Conservation (phyloP, 75 land plant species). For the Cunninghamia lanceolata region DNA sequence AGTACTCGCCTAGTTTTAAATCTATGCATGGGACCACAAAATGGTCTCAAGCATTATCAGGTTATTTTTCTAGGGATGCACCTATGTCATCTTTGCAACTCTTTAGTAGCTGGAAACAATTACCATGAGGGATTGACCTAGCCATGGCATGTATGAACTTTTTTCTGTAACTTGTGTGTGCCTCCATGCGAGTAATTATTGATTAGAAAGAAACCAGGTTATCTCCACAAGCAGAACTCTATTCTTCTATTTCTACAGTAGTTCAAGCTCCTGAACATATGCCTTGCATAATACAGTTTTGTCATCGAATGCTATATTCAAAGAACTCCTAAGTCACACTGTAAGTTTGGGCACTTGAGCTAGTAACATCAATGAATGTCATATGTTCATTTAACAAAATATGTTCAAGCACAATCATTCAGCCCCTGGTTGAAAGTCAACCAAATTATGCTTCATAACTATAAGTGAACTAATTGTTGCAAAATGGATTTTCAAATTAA, state of each 20-base stretch:
- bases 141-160: background rate
- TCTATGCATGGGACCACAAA: too few relatives aligned
- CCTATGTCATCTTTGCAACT: too few relatives aligned
- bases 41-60: too few relatives aligned
- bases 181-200: background rate
- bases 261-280: background rate
- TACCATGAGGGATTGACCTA: background rate
- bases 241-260: background rate
- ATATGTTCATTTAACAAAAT: background rate
- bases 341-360: background rate
- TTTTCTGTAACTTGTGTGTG: background rate
- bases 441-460: background rate
- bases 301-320: background rate
- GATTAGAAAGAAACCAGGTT: background rate
- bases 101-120: background rate
- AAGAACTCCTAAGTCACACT: background rate
- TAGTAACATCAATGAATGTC: background rate
- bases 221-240: background rate
- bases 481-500: background rate
- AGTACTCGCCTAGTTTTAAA: too few relatives aligned
- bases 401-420: background rate
- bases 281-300: background rate
- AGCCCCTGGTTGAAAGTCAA: background rate
- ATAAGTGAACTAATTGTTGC: background rate
- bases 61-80: too few relatives aligned